Evolutionary conservation across 768 basidiomycete genomes (phyloP).

Genomic region (Lactarius hatsudake): DNA sequence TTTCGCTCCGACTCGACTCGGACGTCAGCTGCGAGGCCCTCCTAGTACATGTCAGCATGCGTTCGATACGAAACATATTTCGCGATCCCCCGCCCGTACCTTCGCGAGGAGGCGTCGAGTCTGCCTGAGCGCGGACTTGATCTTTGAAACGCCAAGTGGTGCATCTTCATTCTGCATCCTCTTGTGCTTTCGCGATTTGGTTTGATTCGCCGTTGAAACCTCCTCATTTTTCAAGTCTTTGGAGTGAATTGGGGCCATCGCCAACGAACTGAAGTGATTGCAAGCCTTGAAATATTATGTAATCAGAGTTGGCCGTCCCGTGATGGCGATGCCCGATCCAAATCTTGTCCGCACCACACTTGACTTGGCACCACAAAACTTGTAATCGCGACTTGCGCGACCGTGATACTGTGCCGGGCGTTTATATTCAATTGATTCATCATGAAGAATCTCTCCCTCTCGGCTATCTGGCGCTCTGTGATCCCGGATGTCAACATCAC

Average conservation of each 20-base stretch:
- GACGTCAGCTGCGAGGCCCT: conserved; percentile 80
- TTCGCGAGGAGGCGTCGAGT: conserved; percentile 79
- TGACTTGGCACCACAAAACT: too few species aligned
- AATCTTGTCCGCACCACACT: not conserved
- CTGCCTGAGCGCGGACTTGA: conserved; percentile 83
- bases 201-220: conserved; percentile 4
- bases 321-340: not conserved
- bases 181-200: not conserved
- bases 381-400: too few species aligned
- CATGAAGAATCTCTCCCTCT: conserved; percentile 19
- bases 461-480: conserved; percentile 19
- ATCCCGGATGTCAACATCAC: conserved; percentile 16
- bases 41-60: conserved; percentile 40
- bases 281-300: not conserved
- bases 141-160: conserved; percentile 74
- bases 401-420: not conserved
- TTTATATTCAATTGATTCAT: not conserved
- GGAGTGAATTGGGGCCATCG: conserved; percentile 25
- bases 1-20: conserved; percentile 79
- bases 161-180: conserved; percentile 19
- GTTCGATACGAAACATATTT: not conserved
- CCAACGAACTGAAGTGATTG: too few species aligned
- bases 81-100: conserved; percentile 39
- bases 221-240: not conserved
- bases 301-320: not conserved